Base-by-base conservation (phyloP, 164 flowering plant species). In the Aristolochia fimbriata region DNA sequence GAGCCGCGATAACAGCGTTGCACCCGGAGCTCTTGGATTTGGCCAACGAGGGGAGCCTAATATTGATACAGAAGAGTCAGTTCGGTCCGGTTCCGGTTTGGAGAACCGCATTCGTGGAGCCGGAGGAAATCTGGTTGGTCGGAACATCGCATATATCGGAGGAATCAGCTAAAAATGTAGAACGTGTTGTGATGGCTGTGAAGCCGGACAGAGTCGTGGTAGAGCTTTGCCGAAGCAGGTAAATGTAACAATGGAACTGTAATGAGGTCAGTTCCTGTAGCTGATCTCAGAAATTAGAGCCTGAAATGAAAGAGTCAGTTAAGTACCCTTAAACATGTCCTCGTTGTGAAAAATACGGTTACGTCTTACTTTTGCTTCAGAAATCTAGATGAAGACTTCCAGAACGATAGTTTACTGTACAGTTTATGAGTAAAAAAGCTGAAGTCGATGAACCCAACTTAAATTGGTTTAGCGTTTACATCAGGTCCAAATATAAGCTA, bases 161-260 rank as follows among this genome's bases (percentile, higher is more conserved):
- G 21, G 66, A 73, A 19, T 84, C 94, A 0, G 80, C 82, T 12
- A 24, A 47, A 31, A 88, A 82, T 62, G 98, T 89, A 2, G 86
- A 83, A 56, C 77, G 97, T 2, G 91, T 93, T 13, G 83, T 87
- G 13, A 60, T 74, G 66, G 70, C 83, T 2, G 78, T 87, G 58
- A 76, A 59, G 68, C 98, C 97, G n/a, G 96, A 89, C 49, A 89
- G 86, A 71, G 87, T 93, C 46, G 97, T 86, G 7, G 98, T 89
- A 6, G 97, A 93, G 76, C 97, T 89, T 20, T 89, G 98, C 63
- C 75, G 98, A 72, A 86, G 97, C 92, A 87, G 98, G 97, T 76
- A 77, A 77, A 84, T 5, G 30, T 27, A 27, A 27, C 30, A 77
- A 54, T 56, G 22, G 22, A 20, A 20, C 24, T 53, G 17, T 37